Evolutionary conservation across 2,329 filamentous ascomycete species (phyloP).

Genomic region (Venturia effusa): DNA sequence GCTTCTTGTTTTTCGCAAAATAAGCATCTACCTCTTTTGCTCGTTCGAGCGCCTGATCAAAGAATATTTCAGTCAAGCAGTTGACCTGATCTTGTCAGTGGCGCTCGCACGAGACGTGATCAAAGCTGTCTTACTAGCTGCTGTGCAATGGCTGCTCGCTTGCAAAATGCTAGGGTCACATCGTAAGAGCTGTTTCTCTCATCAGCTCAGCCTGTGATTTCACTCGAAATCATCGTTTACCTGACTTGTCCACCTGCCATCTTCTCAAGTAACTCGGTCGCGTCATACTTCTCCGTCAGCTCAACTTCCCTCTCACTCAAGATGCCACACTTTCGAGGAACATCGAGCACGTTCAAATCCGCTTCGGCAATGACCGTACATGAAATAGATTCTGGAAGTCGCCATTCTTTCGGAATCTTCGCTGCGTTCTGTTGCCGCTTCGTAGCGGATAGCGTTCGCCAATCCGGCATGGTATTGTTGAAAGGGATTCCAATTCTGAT

Average conservation of each 20-base stretch:
- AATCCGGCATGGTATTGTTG: conserved; percentile 15
- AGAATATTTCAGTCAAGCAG: conserved; percentile 34
- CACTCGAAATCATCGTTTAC: conserved; percentile 11
- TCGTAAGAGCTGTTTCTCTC: conserved; percentile 19
- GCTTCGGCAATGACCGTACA: conserved; percentile 17
- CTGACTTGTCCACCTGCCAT: conserved; percentile 19
- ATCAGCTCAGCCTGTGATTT: neutral
- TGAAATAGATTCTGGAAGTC: conserved; percentile 18
- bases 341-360: conserved; percentile 20
- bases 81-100: conserved; percentile 15
- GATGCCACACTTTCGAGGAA: conserved; percentile 22
- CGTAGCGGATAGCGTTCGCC: conserved; percentile 20
- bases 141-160: conserved; percentile 44
- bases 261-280: conserved; percentile 20
- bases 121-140: conserved; percentile 34
- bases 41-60: conserved; percentile 28
- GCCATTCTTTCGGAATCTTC: conserved; percentile 25
- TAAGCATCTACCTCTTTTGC: conserved; percentile 30
- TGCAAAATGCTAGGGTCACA: conserved; percentile 43
- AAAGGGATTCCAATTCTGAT: neutral
- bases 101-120: neutral
- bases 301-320: conserved; percentile 22
- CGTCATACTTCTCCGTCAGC: conserved; percentile 26
- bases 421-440: conserved; percentile 20
- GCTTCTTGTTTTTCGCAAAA: conserved; percentile 25